Conservation (phyloP, 371 early-diverging fungal genomes). For the Dichotomocladium elegans region DNA sequence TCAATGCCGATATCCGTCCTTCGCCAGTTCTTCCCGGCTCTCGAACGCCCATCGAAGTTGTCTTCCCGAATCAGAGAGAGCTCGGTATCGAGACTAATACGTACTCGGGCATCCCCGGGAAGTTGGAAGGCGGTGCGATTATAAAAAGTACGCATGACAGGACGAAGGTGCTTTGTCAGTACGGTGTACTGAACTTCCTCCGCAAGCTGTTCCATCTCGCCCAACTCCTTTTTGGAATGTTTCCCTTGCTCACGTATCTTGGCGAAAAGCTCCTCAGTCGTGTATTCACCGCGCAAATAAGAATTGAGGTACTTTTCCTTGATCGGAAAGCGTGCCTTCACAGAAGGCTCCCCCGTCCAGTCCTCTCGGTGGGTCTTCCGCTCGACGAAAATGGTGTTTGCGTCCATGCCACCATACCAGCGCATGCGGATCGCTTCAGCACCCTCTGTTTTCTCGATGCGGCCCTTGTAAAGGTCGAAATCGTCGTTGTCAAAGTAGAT, state of each 20-base stretch:
- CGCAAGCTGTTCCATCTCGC: slow-evolving; percentile 77
- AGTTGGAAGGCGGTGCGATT: slow-evolving; percentile 99
- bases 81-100: slow-evolving; percentile 98
- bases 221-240: slow-evolving; percentile 80
- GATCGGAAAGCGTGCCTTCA: slow-evolving; percentile 95
- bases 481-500: slow-evolving; percentile 97
- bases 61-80: slow-evolving; percentile 97
- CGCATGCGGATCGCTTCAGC: slow-evolving; percentile 94
- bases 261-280: slow-evolving; percentile 72
- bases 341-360: slow-evolving; percentile 96
- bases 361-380: slow-evolving; percentile 98
- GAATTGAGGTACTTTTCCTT: slow-evolving; percentile 93
- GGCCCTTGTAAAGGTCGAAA: slow-evolving; percentile 91
- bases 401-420: slow-evolving; percentile 94
- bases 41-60: slow-evolving; percentile 60
- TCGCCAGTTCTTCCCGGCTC: slow-evolving; percentile 92
- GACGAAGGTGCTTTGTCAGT: slow-evolving; percentile 73
- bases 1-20: slow-evolving; percentile 91
- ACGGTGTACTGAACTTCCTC: slow-evolving; percentile 83
- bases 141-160: slow-evolving; percentile 95
- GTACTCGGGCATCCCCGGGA: slow-evolving; percentile 97
- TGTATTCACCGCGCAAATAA: slow-evolving; percentile 81
- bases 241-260: slow-evolving; percentile 83
- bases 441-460: slow-evolving; percentile 92
- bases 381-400: slow-evolving; percentile 93